Base-by-base conservation (phyloP, 169 alveolate genomes). In the Eimeria necatrix region DNA sequence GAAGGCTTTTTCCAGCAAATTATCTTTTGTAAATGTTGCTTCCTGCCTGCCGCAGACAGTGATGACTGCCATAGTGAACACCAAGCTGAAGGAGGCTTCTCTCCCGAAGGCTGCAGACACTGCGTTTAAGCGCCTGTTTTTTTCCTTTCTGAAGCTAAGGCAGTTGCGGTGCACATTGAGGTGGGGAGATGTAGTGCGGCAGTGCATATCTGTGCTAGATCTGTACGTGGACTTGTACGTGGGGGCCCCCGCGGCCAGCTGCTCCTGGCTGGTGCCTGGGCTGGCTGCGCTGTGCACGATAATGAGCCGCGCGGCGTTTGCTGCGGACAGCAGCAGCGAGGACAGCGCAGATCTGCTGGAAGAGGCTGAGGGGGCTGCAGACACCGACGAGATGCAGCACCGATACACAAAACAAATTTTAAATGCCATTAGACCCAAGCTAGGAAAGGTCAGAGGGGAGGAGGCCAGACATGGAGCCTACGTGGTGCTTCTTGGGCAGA, bases 391-490 rank as follows among this genome's bases (percentile, higher is more conserved):
- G 41, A 80, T 93, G 20, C 96, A 93, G 76, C 83, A 93, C 71
- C 48, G 59, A 10, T 86, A 96, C 90, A 96, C 97, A 93, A 97
- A 97, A 71, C 95, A 96, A 41, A 98, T 97, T 22, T 95, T 97
- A 9, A 97, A 97, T 89, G 96, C 97, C 53, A 97, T 97, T 41
- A 46, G 98, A 16, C 97, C 97, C 61, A 97, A 97, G 91, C 92
- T 97, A 90, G 98, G 98, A 0, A 95, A 97, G 52, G 98, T 97
- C 60, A 85, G 98, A 71, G 98, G 98, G 46, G 98, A 97, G 48
- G 98, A 97, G 46, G 97, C 96, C 22, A 61, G 98, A 26, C 98
- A 97, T 61, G 97, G 98, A 10, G 98, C 98, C 18, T 97, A 97
- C 76, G 96, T 97, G 46, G 97, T 97, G 32, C 91, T 97, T 53